Percentiles rank a stretch among this genome's conserved stretches.
Evolutionary conservation across 257 asterid genomes (phyloP).

Genomic region (Solanum chilense): DNA sequence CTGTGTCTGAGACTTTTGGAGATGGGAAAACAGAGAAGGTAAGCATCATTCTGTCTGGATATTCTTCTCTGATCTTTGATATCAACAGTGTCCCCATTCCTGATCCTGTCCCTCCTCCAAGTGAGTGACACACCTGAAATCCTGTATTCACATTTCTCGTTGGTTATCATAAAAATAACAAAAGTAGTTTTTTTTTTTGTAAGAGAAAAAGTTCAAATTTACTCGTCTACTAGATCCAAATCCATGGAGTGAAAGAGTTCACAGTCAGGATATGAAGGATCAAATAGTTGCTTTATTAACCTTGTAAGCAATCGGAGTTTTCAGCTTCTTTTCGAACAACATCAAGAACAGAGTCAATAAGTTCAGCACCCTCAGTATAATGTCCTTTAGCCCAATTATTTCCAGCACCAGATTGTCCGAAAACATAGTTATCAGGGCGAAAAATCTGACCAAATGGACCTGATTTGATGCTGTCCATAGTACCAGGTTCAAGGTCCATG

Average conservation of each 20-base stretch:
- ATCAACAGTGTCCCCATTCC: slow-evolving; percentile 17
- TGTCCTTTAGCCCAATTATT: slow-evolving; percentile 23
- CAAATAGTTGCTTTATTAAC: neutral
- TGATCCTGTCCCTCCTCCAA: slow-evolving; percentile 22
- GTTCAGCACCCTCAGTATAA: slow-evolving; percentile 21
- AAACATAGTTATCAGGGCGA: slow-evolving; percentile 16
- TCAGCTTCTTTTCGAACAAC: slow-evolving; percentile 19
- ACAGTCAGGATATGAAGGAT: neutral
- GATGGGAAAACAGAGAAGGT: slow-evolving; percentile 21
- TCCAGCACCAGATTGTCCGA: slow-evolving; percentile 21
- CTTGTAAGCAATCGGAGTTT: slow-evolving; percentile 19
- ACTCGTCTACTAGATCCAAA: neutral
- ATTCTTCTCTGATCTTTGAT: slow-evolving; percentile 19
- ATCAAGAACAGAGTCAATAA: slow-evolving; percentile 21
- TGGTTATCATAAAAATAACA: neutral
- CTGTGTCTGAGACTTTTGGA: slow-evolving; percentile 20
- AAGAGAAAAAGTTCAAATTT: neutral
- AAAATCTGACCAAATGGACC: slow-evolving; percentile 16
- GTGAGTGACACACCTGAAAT: slow-evolving; percentile 18
- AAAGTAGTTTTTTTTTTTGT: fast-evolving
- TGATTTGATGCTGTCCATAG: slow-evolving; percentile 14
- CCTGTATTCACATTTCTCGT: neutral
- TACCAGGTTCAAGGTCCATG: slow-evolving; percentile 21
- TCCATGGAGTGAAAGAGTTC: neutral
- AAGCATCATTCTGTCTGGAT: slow-evolving; percentile 22